Base-by-base conservation (phyloP, 228 moss, liverwort and hornwort species). In the Sphagnum magellanicum region DNA sequence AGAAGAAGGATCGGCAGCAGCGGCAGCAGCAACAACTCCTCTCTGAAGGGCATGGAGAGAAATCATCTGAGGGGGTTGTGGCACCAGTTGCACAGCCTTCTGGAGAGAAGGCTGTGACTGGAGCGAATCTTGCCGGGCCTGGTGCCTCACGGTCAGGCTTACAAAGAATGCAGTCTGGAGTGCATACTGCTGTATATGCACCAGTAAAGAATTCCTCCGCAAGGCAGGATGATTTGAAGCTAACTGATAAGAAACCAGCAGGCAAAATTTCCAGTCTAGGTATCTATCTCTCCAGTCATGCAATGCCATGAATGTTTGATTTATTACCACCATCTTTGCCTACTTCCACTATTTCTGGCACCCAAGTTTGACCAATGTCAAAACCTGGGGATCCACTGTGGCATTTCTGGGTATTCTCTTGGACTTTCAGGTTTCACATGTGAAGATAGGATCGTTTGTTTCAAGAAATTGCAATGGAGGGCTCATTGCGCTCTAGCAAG, bases 161-260 rank as follows among this genome's bases (percentile, higher is more conserved):
- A 79, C 88, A 88, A 32, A 84, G 82, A 64, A 75, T 85, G 60
- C 81, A 78, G 11, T 81, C 88, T 53, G 86, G 88, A 74, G 82
- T 84, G 47, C 88, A 89, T 60, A 50, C 67, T 73, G 68, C 91
- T 7, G 88, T 80, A 60, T 81, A 81, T 55, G 74, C 79, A 4
- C 73, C 90, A 2, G 76, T 79, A 53, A 91, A 86, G 65, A 78
- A 50, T 68, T 52, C 62, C 68, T 67, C 78, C 46, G 72, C 53
- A 5, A 90, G 73, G 80, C 64, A 66, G 66, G 94, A 91, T 59
- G 90, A 88, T 68, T 67, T 73, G 10, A 91, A 87, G 77, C 49
- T 63, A 6, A 73, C 16, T 48, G 77, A 49, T 10, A 14, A 17
- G 5, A 80, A 63, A 76, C 63, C 62, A 53, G 76, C 63, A 59